Percentiles rank a stretch among this genome's conserved stretches.
These are phyloP conservation scores for Neurospora sp. DNA, from an alignment of 495 filamentous ascomycete genomes.

Conservation along the genomic window DNA sequence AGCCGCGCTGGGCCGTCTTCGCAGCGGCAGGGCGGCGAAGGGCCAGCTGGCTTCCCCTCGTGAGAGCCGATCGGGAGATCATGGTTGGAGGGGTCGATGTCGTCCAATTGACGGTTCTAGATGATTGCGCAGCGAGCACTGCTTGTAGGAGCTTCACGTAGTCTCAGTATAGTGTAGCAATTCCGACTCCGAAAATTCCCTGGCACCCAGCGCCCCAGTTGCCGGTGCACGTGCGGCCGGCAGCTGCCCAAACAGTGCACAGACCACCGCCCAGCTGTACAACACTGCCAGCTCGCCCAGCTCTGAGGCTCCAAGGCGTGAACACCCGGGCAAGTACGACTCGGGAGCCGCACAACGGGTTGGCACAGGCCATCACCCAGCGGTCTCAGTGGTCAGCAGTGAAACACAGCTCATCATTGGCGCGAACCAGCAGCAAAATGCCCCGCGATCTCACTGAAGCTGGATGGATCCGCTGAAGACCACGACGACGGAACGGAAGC, in stretches of 20 bases:
- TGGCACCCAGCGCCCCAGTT: slow-evolving; percentile 6
- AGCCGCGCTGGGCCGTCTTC: slow-evolving; percentile 49
- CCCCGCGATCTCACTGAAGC: background rate
- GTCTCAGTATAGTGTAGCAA: background rate
- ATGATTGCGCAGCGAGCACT: slow-evolving; percentile 24
- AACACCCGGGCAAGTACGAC: background rate
- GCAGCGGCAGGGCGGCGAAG: slow-evolving; percentile 53
- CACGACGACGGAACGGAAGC: background rate
- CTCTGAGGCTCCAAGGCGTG: background rate
- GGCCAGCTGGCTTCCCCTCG: slow-evolving; percentile 67
- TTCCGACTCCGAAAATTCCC: slow-evolving; percentile 27
- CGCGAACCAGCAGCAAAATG: background rate
- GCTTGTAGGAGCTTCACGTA: slow-evolving; percentile 7
- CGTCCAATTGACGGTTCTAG: slow-evolving; percentile 33
- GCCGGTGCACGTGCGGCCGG: background rate
- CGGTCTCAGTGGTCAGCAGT: background rate
- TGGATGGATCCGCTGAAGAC: background rate
- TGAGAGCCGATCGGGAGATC: slow-evolving; percentile 73
- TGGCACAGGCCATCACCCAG: background rate
- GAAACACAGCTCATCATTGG: background rate
- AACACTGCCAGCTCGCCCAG: background rate
- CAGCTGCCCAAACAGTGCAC: background rate
- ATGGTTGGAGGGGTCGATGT: slow-evolving; percentile 52
- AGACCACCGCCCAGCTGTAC: background rate
- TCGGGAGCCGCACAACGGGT: background rate